phyloP scores from a whole-genome alignment of 202 grass and related monocot genomes.

The Miscanthus sacchariflorus region DNA sequence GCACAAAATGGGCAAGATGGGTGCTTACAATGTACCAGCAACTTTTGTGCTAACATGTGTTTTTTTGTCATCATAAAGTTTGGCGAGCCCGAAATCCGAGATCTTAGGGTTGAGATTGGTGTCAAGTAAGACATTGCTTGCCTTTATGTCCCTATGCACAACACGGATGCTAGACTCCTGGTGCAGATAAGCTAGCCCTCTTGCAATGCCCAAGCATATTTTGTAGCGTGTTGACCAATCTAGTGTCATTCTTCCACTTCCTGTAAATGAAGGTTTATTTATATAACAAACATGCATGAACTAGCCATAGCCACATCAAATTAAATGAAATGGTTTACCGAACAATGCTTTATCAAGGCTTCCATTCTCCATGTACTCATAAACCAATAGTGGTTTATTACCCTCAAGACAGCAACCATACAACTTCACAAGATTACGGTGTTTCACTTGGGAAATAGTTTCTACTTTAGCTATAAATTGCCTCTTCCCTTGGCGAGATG shows the following conservation, averaged over 20 bases:
- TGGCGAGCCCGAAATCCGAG: conserved; percentile 90
- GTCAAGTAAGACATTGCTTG: conserved; percentile 88
- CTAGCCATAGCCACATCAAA: conserved; percentile 1
- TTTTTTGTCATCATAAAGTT: conserved; percentile 78
- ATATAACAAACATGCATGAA: conserved; percentile 6
- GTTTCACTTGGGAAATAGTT: conserved; percentile 81
- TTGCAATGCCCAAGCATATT: conserved; percentile 74
- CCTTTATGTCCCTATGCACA: conserved; percentile 90
- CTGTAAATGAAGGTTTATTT: conserved; percentile 45
- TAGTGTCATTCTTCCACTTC: conserved; percentile 45
- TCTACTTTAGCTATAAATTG: conserved; percentile 80
- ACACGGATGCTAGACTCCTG: conserved; percentile 77
- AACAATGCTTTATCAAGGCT: conserved; percentile 86
- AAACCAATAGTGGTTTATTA: conserved; percentile 73
- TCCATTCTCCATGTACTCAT: conserved; percentile 79
- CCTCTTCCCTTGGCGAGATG: conserved; percentile 80
- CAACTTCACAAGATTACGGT: conserved; percentile 83
- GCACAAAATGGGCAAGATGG: neutral
- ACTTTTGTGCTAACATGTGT: conserved; percentile 89
- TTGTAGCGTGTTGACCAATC: conserved; percentile 76
- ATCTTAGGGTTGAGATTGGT: conserved; percentile 79
- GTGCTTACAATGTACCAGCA: conserved; percentile 87
- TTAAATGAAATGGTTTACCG: conserved; percentile 46
- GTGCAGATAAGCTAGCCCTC: conserved; percentile 80
- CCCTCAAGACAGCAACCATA: conserved; percentile 83